A percentile compares a stretch with the other conserved stretches of the same genome.
Evolutionary conservation across 2,329 filamentous ascomycete species (phyloP).

Genomic region (Fusarium sp.): DNA sequence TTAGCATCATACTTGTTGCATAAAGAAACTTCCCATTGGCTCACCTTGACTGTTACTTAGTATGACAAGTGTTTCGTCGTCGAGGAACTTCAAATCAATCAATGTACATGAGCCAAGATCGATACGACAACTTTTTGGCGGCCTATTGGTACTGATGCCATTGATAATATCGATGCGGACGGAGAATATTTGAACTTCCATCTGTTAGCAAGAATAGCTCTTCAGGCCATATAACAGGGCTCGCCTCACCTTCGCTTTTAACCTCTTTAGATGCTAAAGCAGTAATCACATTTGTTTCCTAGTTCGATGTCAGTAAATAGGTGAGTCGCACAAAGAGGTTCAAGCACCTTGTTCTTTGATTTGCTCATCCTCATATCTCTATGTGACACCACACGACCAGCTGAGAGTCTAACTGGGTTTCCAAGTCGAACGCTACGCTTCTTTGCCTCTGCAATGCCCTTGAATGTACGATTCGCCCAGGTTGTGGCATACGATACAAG

Average conservation of each 20-base stretch:
- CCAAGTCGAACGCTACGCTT: slow-evolving; percentile 75
- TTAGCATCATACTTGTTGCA: not conserved
- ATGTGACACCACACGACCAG: slow-evolving; percentile 57
- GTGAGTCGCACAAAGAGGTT: not conserved
- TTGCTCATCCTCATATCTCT: slow-evolving; percentile 68
- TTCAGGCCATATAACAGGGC: no score
- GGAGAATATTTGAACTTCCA: slow-evolving; percentile 66
- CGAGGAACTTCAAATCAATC: slow-evolving; percentile 73
- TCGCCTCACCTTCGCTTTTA: slow-evolving; percentile 49
- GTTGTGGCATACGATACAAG: slow-evolving; percentile 66
- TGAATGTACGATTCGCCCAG: slow-evolving; percentile 70
- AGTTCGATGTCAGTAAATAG: slow-evolving; percentile 20
- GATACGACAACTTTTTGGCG: slow-evolving; percentile 53
- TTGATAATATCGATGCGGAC: slow-evolving; percentile 62
- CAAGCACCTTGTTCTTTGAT: slow-evolving; percentile 46
- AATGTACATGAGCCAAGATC: slow-evolving; percentile 56
- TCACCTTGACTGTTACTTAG: slow-evolving; percentile 59
- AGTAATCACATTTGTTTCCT: slow-evolving; percentile 52
- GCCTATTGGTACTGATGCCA: slow-evolving; percentile 62
- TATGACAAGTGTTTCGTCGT: slow-evolving; percentile 68
- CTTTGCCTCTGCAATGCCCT: slow-evolving; percentile 75
- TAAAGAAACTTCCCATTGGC: not conserved
- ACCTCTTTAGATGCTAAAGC: slow-evolving; percentile 53
- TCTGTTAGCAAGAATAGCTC: not conserved
- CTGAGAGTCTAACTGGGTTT: slow-evolving; percentile 57